Evolutionary conservation across 768 basidiomycete genomes (phyloP), one percentile per base, ranked within the genome.

Genomic region (Gelatoporia subvermispora): DNA sequence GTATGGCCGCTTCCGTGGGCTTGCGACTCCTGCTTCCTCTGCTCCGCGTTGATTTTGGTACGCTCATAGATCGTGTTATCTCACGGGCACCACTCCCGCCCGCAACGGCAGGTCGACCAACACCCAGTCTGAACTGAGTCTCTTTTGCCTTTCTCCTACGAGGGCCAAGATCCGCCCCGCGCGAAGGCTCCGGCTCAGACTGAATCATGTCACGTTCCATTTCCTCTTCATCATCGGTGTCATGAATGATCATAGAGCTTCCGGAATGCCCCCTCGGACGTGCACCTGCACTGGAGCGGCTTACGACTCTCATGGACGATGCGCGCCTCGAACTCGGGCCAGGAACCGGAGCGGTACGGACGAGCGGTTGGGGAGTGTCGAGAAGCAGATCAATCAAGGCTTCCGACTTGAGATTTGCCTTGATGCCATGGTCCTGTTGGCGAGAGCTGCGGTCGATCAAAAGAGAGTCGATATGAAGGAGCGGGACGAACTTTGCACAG

Each of bases 361-460:
- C 13, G 28, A 60, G 50, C 55, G 66, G 49, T 45, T 57, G 35
- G 1, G 53, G 42, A 15, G 72, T 76, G 56, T 84, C 79, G 13
- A 87, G 69, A 22, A 91, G 68, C 16, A 87, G 72, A 60, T 88
- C 84, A 59, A 91, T 88, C 53, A 91, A 70, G 41, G 79, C 82
- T 59, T 88, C 85, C 20, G 85, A 79, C 71, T 87, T 90, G 60
- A 89, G 76, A 66, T 90, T 90, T 39, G 88, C 88, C 66, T 78
- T 86, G 52, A 91, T 79, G 49, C 87, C 86, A 60, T 84, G 81
- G 57, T 88, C 85, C 87, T 91, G 47, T 22, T 43, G 18, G 18
- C 37, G 28, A 49, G 51, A 45, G 24, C 21, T 41, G 15, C 21
- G 45, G 34, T 41, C 47, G 48, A 43, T 53, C 15, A 31, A 20